Conservation (phyloP, 352 stramenopile species). For the Peronospora farinosa region DNA sequence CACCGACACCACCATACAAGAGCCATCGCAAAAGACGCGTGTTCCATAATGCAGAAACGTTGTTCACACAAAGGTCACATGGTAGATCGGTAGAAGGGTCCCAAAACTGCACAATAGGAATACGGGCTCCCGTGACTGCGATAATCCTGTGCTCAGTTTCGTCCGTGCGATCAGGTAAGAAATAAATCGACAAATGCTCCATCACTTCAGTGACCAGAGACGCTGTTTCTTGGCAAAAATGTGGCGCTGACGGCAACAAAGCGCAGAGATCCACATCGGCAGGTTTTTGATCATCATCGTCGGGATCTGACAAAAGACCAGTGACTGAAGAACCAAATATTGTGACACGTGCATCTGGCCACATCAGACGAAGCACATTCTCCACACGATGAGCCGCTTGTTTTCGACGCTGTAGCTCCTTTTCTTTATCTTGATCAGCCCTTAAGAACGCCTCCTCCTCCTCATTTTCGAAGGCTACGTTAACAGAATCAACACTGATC, state of each 20-base stretch:
- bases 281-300: background rate
- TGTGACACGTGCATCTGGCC: constrained; percentile 58
- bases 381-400: constrained; percentile 38
- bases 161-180: constrained; percentile 18
- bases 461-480: background rate
- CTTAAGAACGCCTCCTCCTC: background rate
- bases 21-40: constrained; percentile 46
- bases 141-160: constrained; percentile 9
- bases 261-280: constrained; percentile 69
- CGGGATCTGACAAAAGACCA: constrained; percentile 27
- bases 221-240: constrained; percentile 37
- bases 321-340: constrained; percentile 70
- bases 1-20: constrained; percentile 14
- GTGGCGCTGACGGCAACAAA: constrained; percentile 45
- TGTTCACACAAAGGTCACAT: constrained; percentile 80
- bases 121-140: constrained; percentile 40
- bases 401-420: constrained; percentile 15
- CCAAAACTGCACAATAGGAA: constrained; percentile 62
- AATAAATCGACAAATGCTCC: constrained; percentile 64
- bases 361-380: constrained; percentile 41
- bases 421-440: background rate
- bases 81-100: constrained; percentile 35
- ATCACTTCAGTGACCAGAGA: constrained; percentile 50
- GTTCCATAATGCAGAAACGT: constrained; percentile 77
- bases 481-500: background rate